These are phyloP conservation scores for Plasmodium gonderi DNA, from an alignment of 169 alveolate species.

Conservation along the genomic window DNA sequence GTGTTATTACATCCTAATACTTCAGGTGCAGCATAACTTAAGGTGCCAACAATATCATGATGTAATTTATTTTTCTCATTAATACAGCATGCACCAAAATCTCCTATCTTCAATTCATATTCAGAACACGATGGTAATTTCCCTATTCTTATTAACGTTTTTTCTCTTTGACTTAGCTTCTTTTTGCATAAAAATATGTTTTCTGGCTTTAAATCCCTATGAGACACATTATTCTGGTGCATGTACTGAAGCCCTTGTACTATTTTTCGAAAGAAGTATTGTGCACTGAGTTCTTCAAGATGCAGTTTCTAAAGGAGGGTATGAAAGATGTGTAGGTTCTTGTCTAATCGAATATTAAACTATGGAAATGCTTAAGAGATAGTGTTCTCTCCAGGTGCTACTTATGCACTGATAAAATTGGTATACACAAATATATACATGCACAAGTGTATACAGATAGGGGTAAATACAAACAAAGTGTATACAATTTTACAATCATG, in stretches of 20 bases:
- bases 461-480: background rate
- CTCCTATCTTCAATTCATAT: slow-evolving; percentile 93
- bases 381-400: too few relatives aligned
- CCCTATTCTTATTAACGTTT: slow-evolving; percentile 76
- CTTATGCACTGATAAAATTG: too few relatives aligned
- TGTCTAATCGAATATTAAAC: too few relatives aligned
- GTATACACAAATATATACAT: background rate
- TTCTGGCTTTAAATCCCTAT: slow-evolving; percentile 95
- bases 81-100: slow-evolving; percentile 91
- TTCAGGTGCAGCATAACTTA: slow-evolving; percentile 89
- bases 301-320: slow-evolving; percentile 45
- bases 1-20: slow-evolving; percentile 83
- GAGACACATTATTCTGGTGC: slow-evolving; percentile 87
- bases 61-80: slow-evolving; percentile 65
- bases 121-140: slow-evolving; percentile 87
- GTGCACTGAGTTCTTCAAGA: slow-evolving; percentile 83
- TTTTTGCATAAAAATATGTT: slow-evolving; percentile 90
- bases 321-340: too few relatives aligned
- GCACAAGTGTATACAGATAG: background rate
- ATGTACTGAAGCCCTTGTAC: slow-evolving; percentile 85
- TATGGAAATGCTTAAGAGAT: too few relatives aligned
- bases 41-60: slow-evolving; percentile 85
- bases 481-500: too few relatives aligned
- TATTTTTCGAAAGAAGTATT: slow-evolving; percentile 83
- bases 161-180: slow-evolving; percentile 46